These are phyloP conservation scores for Colletotrichum neosansevieriae DNA, from an alignment of 2,329 filamentous ascomycete genomes.

Conservation along the genomic window DNA sequence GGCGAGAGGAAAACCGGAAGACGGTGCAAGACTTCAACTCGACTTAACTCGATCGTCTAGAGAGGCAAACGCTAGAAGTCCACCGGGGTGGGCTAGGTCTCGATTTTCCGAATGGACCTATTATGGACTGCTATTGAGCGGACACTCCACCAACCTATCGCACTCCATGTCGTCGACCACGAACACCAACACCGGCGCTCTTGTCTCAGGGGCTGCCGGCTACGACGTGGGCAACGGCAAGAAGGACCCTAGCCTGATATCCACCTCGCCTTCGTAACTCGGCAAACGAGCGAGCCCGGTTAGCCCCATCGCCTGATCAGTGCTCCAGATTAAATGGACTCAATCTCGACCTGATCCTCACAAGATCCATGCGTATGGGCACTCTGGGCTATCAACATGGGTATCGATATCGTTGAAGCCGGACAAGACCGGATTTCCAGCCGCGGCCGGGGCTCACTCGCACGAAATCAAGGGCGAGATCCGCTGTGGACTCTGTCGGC, in stretches of 20 bases:
- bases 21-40: slow-evolving; percentile 1
- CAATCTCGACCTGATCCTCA: slow-evolving; percentile 30
- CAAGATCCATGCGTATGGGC: slow-evolving; percentile 18
- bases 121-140: slow-evolving; percentile 7
- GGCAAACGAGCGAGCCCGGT: slow-evolving; percentile 37
- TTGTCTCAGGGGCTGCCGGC: slow-evolving; percentile 2
- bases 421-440: slow-evolving; percentile 35
- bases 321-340: slow-evolving; percentile 31
- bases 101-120: slow-evolving; percentile 29
- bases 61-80: slow-evolving; percentile 9
- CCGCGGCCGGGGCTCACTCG: slow-evolving; percentile 36
- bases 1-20: slow-evolving; percentile 7
- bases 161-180: not conserved
- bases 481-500: slow-evolving; percentile 34
- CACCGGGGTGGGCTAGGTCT: slow-evolving; percentile 4
- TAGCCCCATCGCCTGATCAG: slow-evolving; percentile 37
- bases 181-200: slow-evolving; percentile 7
- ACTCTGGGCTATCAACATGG: slow-evolving; percentile 21
- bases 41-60: slow-evolving; percentile 9
- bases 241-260: not conserved
- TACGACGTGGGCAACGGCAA: slow-evolving; percentile 12
- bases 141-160: slow-evolving; percentile 17
- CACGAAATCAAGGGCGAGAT: slow-evolving; percentile 38
- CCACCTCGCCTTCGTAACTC: slow-evolving; percentile 38
- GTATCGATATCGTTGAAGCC: slow-evolving; percentile 28